Percentiles rank a stretch among this genome's conserved stretches.
phyloP scores from a whole-genome alignment of 2,329 filamentous ascomycete species.

The Cytospora piceicola region DNA sequence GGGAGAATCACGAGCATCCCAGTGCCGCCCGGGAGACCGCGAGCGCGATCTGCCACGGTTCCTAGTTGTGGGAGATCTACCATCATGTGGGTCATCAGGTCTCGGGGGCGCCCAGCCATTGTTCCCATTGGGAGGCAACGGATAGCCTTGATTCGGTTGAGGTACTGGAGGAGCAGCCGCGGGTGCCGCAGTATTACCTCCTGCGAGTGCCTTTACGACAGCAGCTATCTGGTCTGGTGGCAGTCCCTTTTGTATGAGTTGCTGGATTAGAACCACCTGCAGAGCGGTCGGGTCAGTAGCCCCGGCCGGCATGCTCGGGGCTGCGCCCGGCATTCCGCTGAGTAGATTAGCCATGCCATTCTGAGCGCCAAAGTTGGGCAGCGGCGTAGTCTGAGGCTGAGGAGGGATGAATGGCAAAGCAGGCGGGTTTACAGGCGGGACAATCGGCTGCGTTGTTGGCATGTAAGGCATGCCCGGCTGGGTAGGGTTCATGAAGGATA shows the following conservation, averaged over 20 bases:
- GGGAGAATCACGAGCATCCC: constrained; percentile 68
- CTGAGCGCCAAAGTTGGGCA: constrained; percentile 36
- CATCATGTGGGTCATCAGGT: constrained; percentile 58
- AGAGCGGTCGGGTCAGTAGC: constrained; percentile 59
- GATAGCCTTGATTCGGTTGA: constrained; percentile 48
- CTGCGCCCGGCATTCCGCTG: constrained; percentile 41
- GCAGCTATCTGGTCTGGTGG: constrained; percentile 75
- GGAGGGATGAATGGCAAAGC: constrained; percentile 42
- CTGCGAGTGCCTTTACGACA: constrained; percentile 58
- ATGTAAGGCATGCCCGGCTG: constrained; percentile 36
- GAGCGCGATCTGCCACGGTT: constrained; percentile 72
- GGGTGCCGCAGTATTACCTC: constrained; percentile 39
- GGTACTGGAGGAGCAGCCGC: constrained; percentile 43
- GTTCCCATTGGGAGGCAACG: constrained; percentile 35
- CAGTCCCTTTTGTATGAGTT: constrained; percentile 74
- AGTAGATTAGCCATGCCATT: constrained; percentile 43
- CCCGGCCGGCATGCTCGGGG: constrained; percentile 42
- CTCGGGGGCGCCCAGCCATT: constrained; percentile 43
- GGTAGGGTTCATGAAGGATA: constrained; percentile 31
- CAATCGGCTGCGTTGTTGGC: constrained; percentile 47
- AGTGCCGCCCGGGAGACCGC: constrained; percentile 76
- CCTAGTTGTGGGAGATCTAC: constrained; percentile 63
- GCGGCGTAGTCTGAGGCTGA: constrained; percentile 39
- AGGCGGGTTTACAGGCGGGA: constrained; percentile 64
- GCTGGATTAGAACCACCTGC: constrained; percentile 75